Percentiles rank a stretch among this genome's conserved stretches.
Conservation (phyloP, 768 basidiomycete species). For the Tricholoma sp. region DNA sequence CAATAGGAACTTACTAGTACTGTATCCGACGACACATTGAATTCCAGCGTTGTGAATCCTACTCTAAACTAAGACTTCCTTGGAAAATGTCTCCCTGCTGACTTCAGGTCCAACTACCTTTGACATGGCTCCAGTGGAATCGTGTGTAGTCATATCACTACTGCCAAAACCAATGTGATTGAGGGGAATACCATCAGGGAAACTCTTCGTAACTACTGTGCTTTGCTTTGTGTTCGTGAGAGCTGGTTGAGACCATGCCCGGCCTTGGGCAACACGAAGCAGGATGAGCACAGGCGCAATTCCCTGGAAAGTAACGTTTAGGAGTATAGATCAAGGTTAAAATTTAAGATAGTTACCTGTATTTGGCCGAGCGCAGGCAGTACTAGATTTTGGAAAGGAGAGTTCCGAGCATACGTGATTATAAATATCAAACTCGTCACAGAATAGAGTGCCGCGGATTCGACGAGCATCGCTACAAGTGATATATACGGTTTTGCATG, state of each 20-base stretch:
- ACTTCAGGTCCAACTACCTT: neutral
- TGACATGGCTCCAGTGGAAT: neutral
- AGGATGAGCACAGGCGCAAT: neutral
- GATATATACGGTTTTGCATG: slow-evolving; percentile 27
- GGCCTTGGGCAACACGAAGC: neutral
- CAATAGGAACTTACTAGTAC: too few species aligned
- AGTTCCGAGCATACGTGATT: slow-evolving; percentile 25
- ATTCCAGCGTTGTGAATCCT: too few species aligned
- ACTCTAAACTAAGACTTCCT: neutral
- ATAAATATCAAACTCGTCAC: slow-evolving; percentile 28
- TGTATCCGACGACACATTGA: too few species aligned
- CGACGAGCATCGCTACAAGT: slow-evolving; percentile 30
- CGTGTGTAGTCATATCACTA: neutral
- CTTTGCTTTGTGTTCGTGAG: neutral
- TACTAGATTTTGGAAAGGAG: slow-evolving; percentile 24
- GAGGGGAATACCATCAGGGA: neutral
- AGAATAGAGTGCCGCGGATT: slow-evolving; percentile 33
- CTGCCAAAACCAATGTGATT: neutral
- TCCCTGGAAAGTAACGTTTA: neutral
- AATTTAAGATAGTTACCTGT: neutral
- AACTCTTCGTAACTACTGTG: neutral
- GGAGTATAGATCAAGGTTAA: neutral
- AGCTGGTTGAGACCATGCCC: neutral
- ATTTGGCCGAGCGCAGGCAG: slow-evolving; percentile 16
- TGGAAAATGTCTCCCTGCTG: too few species aligned